Evolutionary conservation across 2,329 filamentous ascomycete species (phyloP), one percentile per base, ranked within the genome.

Genomic region (Zalaria obscura): DNA sequence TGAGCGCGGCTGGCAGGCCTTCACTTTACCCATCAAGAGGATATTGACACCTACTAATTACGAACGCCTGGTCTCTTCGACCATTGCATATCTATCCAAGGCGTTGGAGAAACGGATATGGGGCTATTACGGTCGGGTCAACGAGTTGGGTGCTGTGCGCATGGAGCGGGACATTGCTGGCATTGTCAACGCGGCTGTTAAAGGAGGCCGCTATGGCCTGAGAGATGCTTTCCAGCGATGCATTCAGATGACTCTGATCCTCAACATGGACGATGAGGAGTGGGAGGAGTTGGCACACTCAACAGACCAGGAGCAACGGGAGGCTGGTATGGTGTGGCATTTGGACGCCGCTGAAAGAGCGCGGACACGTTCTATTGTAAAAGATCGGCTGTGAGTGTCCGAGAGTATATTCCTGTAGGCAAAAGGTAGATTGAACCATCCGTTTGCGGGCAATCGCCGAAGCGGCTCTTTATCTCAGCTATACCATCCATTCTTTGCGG

Each of bases 261-360:
- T 89, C 57, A 89, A 88, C 51, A 93, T 95, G 86, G 88, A 95
- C 57, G 84, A 91, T 29, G 88, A 95, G 44, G 89, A 95, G 62
- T 94, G 87, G 83, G 83, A 89, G 38, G 86, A 91, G 60, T 61
- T 88, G 33, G 58, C 63, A 33, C 55, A 61, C 5, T 63, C 70
- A 34, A 62, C 68, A 28, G 69, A 65, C 31, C 61, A 29, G 57
- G 63, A 38, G 57, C 60, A 45, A 56, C 57, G 69, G 9, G 73
- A 78, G 8, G 78, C 75, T 39, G 81, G 75, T 7, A 76, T 91
- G 55, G 69, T 72, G 39, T 87, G 82, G 82, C 72, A 80, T 36
- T 52, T 88, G 47, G 80, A 71, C 44, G 70, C 72, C 35, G 84
- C 88, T 43, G 87, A 93, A 65, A 76, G 82, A 57, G 70, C 68